phyloP scores from a whole-genome alignment of 2,329 filamentous ascomycete genomes.

The Aspergillus floridensis region DNA sequence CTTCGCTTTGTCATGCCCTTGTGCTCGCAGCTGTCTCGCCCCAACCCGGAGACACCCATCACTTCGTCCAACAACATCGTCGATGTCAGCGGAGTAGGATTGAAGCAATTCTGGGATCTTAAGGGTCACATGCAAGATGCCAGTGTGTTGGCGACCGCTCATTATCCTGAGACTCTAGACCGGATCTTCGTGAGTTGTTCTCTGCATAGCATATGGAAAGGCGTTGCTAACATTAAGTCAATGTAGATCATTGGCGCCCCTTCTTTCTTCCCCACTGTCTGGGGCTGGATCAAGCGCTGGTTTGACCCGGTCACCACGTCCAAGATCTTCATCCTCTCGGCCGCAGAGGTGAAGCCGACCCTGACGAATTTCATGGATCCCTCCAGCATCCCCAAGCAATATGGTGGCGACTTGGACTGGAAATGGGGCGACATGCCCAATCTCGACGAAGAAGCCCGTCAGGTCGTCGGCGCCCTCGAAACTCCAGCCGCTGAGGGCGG shows the following conservation, averaged over 20 bases:
- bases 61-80: conserved; percentile 94
- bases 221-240: not conserved
- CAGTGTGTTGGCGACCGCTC: conserved; percentile 80
- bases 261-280: conserved; percentile 81
- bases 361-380: conserved; percentile 78
- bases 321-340: conserved; percentile 88
- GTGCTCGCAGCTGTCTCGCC: conserved; percentile 74
- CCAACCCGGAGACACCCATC: conserved; percentile 76
- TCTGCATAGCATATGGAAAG: not conserved
- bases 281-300: conserved; percentile 95
- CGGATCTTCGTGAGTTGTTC: conserved; percentile 61
- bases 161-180: conserved; percentile 93
- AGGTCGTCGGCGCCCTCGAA: conserved; percentile 32
- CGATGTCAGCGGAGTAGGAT: conserved; percentile 79
- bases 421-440: conserved; percentile 71
- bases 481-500: conserved; percentile 25
- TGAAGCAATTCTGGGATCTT: conserved; percentile 95
- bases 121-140: conserved; percentile 93
- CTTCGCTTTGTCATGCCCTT: conserved; percentile 83
- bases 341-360: conserved; percentile 70
- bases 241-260: conserved; percentile 79
- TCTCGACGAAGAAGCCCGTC: conserved; percentile 56
- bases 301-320: conserved; percentile 91
- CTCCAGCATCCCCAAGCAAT: conserved; percentile 80
- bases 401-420: conserved; percentile 84